Evolutionary conservation across 129 eudicot species (phyloP).

Genomic region (Helianthus annuus): HanXRQr2.0-SUNRISE NC_035445.2:136495173-136495672

Average conservation of each 20-base stretch:
- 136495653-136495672: no score
- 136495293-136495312: slow-evolving; percentile 42
- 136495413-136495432: slow-evolving; percentile 27
- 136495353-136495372: slow-evolving; percentile 14
- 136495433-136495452: slow-evolving; percentile 17
- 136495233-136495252: not conserved
- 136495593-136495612: not conserved
- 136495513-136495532: not conserved
- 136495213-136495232: not conserved
- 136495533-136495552: slow-evolving; percentile 5
- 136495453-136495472: slow-evolving; percentile 15
- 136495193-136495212: slow-evolving; percentile 46
- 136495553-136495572: not conserved
- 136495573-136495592: not conserved
- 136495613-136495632: not conserved
- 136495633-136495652: no score
- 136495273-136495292: slow-evolving; percentile 45
- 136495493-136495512: not conserved
- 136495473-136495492: not conserved
- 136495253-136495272: slow-evolving; percentile 14
- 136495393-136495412: not conserved
- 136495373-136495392: slow-evolving; percentile 19
- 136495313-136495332: slow-evolving; percentile 98
- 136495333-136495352: slow-evolving; percentile 93
- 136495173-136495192: slow-evolving; percentile 54